Base-by-base conservation (phyloP, 768 basidiomycete species). In the Auriscalpium vulgare region DNA sequence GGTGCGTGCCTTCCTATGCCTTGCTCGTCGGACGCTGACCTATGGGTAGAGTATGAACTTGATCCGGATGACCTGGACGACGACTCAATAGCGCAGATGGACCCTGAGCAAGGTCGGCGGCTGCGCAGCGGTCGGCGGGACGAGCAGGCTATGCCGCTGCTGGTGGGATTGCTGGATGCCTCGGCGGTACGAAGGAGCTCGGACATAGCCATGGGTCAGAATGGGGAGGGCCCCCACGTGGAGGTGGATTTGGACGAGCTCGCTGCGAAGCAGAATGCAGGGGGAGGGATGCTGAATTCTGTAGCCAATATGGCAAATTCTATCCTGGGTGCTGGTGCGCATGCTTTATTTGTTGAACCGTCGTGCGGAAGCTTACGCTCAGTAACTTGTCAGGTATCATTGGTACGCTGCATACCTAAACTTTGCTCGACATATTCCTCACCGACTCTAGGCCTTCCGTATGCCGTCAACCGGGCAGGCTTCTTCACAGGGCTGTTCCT, bases 281-380 rank as follows among this genome's bases (percentile, higher is more conserved):
- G 90, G 47, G 89, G 91, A 19, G 83, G 85, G 0, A 70, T 93
- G 74, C 10, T 91, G 1, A 84, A 90, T 65, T 91, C 89, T 8
- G 78, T 91, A 56, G 87, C 90, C 19, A 90, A 95, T 68, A 97
- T 97, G 95, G 89, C 92, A 19, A 97, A 98, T 67, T 93, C 91
- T 2, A 97, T 98, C 37, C 73, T 97, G 13, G 95, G 95, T 45
- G 95, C 95, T 66, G 94, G 93, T 82, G 70, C 73, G 75, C 63
- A 62, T 61, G 55, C 44, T 43, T 65, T 64, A 68, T 13, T 56
- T 43, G 14, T 58, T 51, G 29, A 47, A 50, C 21, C 56, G 49
- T 38, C 45, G 50, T 47, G 47, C 50, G 37, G 21, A 46, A 40
- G 48, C 43, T 56, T 36, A 19, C 55, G 54, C 29, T 29, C 29